phyloP scores from a whole-genome alignment of 306 rosid genomes.

The Lathyrus tuberosus region DNA sequence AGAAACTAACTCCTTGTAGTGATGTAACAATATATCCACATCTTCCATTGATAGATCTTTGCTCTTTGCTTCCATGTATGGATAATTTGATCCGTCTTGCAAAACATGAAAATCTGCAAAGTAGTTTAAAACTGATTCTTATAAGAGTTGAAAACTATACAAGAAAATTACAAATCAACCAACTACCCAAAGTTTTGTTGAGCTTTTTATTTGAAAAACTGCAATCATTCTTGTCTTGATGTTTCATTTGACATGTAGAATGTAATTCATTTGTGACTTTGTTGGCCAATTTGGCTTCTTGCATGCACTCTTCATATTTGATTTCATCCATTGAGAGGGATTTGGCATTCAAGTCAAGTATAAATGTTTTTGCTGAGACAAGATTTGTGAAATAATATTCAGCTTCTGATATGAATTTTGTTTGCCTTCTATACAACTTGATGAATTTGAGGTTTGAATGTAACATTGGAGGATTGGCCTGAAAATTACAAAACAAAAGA shows the following conservation, averaged over 20 bases:
- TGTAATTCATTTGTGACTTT: conserved; percentile 38
- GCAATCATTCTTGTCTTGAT: conserved; percentile 36
- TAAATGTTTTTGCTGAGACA: conserved; percentile 61
- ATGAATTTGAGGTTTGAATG: conserved; percentile 73
- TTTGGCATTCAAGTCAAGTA: conserved; percentile 59
- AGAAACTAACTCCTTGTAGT: conserved; percentile 62
- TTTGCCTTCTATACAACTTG: conserved; percentile 66
- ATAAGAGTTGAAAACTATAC: neutral
- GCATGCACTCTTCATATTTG: conserved; percentile 64
- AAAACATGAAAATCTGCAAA: conserved; percentile 32
- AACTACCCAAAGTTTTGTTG: neutral
- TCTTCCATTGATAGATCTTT: conserved; percentile 58
- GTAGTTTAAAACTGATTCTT: neutral
- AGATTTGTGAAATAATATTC: conserved; percentile 78
- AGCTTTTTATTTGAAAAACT: conserved; percentile 26
- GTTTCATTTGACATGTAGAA: conserved; percentile 30
- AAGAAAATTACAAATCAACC: neutral
- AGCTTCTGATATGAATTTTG: conserved; percentile 70
- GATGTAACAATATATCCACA: conserved; percentile 53
- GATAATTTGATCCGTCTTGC: conserved; percentile 49
- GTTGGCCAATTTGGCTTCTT: conserved; percentile 49
- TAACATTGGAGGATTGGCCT: conserved; percentile 79
- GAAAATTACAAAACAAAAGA: conserved; percentile 30
- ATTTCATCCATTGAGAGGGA: conserved; percentile 64
- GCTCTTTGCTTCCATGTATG: conserved; percentile 64